phyloP scores from a whole-genome alignment of 345 rosid species.

The Ailanthus altissimus region DNA sequence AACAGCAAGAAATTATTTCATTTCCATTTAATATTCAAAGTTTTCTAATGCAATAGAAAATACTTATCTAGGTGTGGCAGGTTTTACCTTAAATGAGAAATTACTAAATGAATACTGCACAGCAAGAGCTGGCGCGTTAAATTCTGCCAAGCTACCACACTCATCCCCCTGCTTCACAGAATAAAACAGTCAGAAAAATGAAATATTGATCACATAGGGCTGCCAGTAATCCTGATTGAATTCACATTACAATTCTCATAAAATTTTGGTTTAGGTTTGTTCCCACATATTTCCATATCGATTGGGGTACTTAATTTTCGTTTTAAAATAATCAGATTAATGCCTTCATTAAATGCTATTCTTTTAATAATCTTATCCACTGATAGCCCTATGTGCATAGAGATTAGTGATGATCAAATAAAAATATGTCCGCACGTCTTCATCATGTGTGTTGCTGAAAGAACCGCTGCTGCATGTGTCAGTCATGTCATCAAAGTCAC shows the following conservation, averaged over 20 bases:
- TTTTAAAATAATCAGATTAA: background rate
- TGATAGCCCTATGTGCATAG: background rate
- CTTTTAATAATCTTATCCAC: background rate
- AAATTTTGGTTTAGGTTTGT: background rate
- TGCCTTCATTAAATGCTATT: background rate
- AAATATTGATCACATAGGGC: slow-evolving; percentile 1
- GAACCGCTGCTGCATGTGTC: slow-evolving; percentile 84
- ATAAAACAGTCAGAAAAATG: slow-evolving; percentile 3
- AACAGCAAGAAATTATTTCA: background rate
- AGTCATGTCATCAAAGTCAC: slow-evolving; percentile 79
- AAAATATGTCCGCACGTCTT: slow-evolving; percentile 51
- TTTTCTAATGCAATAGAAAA: background rate
- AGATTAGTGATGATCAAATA: background rate
- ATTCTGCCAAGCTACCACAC: slow-evolving; percentile 78
- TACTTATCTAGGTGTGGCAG: background rate
- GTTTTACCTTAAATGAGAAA: slow-evolving; percentile 87
- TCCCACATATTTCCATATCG: background rate
- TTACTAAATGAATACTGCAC: slow-evolving; percentile 92
- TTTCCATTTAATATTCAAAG: background rate
- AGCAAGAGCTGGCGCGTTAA: slow-evolving; percentile 59
- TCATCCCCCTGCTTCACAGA: slow-evolving; percentile 68
- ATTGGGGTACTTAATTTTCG: slow-evolving; percentile 5
- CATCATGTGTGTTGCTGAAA: slow-evolving; percentile 65
- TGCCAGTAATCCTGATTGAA: background rate
- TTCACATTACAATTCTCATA: background rate